A percentile compares a stretch with the other conserved stretches of the same genome.
Evolutionary conservation across 148 eudicot species (phyloP).

Genomic region (Vaccinium corymbosum): DNA sequence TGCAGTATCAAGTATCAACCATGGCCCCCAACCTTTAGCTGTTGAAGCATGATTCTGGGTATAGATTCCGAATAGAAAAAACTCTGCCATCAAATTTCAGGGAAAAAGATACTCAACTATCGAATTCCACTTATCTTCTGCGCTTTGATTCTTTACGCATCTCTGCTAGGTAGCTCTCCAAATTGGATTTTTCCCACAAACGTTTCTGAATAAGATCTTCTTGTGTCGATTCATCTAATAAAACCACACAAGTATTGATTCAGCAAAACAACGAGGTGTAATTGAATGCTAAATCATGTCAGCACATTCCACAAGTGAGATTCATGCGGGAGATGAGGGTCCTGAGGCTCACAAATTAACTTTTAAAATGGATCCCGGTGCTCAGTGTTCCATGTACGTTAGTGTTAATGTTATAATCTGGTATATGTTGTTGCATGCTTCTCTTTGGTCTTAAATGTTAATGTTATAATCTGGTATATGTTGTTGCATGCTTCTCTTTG

Average conservation of each 20-base stretch:
- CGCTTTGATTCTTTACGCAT: slow-evolving; percentile 95
- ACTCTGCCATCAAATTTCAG: not conserved
- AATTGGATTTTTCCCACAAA: slow-evolving; percentile 73
- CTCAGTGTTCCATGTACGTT: not conserved
- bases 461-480: not conserved
- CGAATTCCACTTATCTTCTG: slow-evolving; percentile 54
- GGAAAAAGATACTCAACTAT: not conserved
- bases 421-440: not conserved
- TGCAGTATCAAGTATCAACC: slow-evolving; percentile 8
- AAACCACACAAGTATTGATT: slow-evolving; percentile 2
- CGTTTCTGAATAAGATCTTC: slow-evolving; percentile 78
- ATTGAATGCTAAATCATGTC: not conserved
- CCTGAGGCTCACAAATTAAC: not conserved
- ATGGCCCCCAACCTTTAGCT: not conserved
- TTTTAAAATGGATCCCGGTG: not conserved
- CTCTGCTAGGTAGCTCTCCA: slow-evolving; percentile 70
- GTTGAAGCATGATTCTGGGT: not conserved
- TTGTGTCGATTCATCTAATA: slow-evolving; percentile 65
- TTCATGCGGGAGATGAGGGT: not conserved
- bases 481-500: not conserved
- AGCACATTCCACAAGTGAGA: not conserved
- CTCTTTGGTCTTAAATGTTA: not conserved
- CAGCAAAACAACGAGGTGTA: slow-evolving; percentile 3
- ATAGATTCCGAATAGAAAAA: not conserved
- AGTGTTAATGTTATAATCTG: not conserved